A percentile compares a stretch with the other conserved stretches of the same genome.
phyloP scores from a whole-genome alignment of 139 green algal species.

The Tetratostichococcus sp. region DNA sequence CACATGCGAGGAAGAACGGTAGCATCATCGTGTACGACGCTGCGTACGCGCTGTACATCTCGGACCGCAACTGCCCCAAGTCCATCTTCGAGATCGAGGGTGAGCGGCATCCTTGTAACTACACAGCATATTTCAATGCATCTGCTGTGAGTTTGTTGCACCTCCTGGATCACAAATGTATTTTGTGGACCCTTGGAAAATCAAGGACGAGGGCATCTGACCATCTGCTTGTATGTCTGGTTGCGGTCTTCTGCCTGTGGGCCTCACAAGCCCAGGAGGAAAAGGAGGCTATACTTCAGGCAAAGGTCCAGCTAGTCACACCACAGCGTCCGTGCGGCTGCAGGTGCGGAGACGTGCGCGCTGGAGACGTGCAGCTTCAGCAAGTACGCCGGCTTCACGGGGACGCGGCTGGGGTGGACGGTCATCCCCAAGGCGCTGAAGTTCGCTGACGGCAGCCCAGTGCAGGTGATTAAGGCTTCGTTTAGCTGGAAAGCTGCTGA shows the following conservation, averaged over 20 bases:
- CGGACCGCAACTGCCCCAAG: slow-evolving; percentile 85
- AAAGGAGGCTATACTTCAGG: no score
- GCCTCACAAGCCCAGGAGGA: no score
- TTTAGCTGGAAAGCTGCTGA: no score
- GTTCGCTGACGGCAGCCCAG: slow-evolving; percentile 38
- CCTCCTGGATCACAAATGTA: no score
- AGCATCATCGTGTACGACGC: slow-evolving; percentile 96
- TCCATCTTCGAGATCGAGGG: slow-evolving; percentile 97
- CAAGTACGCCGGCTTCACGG: slow-evolving; percentile 97
- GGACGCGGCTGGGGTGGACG: slow-evolving; percentile 89
- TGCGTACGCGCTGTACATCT: slow-evolving; percentile 96
- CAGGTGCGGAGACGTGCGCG: slow-evolving; percentile 79
- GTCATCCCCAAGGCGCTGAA: slow-evolving; percentile 85
- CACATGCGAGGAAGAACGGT: slow-evolving; percentile 78
- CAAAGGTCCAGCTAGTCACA: no score
- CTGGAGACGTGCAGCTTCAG: slow-evolving; percentile 95
- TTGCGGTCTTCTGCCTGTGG: no score
- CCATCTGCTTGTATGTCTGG: no score
- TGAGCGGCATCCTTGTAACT: background rate
- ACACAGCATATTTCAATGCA: no score
- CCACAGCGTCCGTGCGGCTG: background rate
- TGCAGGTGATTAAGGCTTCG: background rate
- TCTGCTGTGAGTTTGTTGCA: no score
- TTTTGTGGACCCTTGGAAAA: no score
- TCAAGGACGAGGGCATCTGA: no score